Base-by-base conservation (phyloP, 768 basidiomycete genomes). In the Termitomyces sp. region DNA sequence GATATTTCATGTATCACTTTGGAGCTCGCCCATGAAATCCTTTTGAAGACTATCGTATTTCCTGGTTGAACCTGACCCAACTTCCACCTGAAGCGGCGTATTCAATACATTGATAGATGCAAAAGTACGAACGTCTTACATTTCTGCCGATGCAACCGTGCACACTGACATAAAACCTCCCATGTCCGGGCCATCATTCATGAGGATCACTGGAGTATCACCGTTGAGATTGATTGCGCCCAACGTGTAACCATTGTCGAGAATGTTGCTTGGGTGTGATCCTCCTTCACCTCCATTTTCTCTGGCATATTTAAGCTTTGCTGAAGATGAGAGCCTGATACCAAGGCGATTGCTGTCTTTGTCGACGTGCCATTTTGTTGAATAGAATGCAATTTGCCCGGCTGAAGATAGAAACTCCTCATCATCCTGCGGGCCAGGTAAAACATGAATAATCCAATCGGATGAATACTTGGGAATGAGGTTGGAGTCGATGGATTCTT, bases 201-300 rank as follows among this genome's bases (percentile, higher is more conserved):
- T 77, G 51, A 87, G 69, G n/a, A 87, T 80, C 2, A 87, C 83
- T 0, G 87, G 86, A 0, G 84, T 86, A 64, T 88, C 86, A 2
- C 86, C 86, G 61, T 88, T 88, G 53, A 86, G 57, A 62, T 87
- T 86, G 58, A 87, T 62, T 1, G 78, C 72, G 5, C 83, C 84
- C 24, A 72, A 65, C 0, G 78, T 78, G 61, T 86, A 86, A 4
- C 78, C 82, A 47, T 83, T 84, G 57, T 86, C 82, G 20, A 86
- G 75, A 36, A 87, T 83, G 60, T 88, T 88, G 41, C 81, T 81
- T 0, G 86, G 85, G 63, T 88, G 87, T 16, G 82, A 80, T 0
- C 86, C 87, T 2, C 86, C 87, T 59, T 87, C 80, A 0, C 86
- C 86, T 13, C 87, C 86, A 44, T 73, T 80, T 5, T 58, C 56